Evolutionary conservation across 257 asterid genomes (phyloP).

Genomic region (Solanum bulbocastanum): DNA sequence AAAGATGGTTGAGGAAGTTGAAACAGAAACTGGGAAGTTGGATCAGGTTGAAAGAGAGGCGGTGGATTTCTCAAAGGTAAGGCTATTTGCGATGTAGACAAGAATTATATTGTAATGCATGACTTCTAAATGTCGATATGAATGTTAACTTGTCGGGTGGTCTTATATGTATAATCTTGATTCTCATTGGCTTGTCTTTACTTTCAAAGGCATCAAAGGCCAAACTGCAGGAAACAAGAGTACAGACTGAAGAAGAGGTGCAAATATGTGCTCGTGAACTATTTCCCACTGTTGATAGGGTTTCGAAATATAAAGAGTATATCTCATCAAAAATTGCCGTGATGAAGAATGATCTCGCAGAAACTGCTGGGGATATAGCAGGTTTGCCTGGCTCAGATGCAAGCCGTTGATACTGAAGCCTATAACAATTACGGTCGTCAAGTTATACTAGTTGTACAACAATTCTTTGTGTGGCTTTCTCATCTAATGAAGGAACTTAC

Average conservation of each 20-base stretch:
- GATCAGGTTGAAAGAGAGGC: constrained; percentile 52
- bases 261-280: constrained; percentile 50
- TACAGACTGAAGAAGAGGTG: constrained; percentile 39
- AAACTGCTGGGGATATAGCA: constrained; percentile 37
- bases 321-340: constrained; percentile 33
- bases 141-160: not conserved
- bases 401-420: not conserved
- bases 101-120: not conserved
- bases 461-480: not conserved
- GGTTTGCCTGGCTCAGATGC: not conserved
- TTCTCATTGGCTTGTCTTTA: not conserved
- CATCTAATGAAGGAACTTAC: not conserved
- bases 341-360: constrained; percentile 47
- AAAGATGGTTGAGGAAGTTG: constrained; percentile 45
- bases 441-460: not conserved
- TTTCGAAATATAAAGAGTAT: constrained; percentile 46
- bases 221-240: constrained; percentile 38
- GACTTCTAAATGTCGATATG: not conserved
- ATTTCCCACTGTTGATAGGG: constrained; percentile 46
- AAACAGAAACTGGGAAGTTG: constrained; percentile 33
- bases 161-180: not conserved
- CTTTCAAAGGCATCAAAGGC: constrained; percentile 39
- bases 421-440: no score
- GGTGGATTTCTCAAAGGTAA: constrained; percentile 49
- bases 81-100: not conserved